Evolutionary conservation across 1,139 yeast species (phyloP).

Genomic region (Lodderomyces oxycetoniae): DNA sequence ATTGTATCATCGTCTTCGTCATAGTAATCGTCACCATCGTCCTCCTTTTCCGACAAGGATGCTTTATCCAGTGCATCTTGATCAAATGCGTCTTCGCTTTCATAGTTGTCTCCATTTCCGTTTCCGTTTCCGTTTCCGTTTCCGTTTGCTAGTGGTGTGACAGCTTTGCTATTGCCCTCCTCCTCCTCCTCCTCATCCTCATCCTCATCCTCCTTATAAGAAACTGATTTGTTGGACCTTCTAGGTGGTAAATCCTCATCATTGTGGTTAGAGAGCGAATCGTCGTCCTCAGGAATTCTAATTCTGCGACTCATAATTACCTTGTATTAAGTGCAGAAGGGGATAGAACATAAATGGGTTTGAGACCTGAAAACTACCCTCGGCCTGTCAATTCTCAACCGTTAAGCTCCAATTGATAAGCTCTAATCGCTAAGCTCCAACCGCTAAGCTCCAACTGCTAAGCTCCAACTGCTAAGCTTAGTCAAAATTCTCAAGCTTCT

Average conservation of each 20-base stretch:
- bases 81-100: slow-evolving; percentile 14
- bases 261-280: not conserved
- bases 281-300: no score
- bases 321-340: no score
- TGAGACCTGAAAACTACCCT: no score
- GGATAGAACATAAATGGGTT: no score
- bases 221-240: slow-evolving; percentile 15
- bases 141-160: slow-evolving; percentile 1
- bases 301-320: no score
- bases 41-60: slow-evolving; percentile 9
- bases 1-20: slow-evolving; percentile 24
- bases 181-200: not conserved
- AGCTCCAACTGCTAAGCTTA: no score
- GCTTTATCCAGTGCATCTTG: slow-evolving; percentile 8
- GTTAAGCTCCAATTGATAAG: no score
- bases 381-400: no score
- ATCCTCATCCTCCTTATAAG: slow-evolving; percentile 9
- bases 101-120: slow-evolving; percentile 2
- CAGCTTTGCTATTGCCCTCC: no score
- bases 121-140: not conserved
- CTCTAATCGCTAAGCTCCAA: no score
- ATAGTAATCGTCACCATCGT: slow-evolving; percentile 9
- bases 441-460: no score
- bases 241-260: slow-evolving; percentile 10
- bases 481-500: no score